phyloP scores from a whole-genome alignment of 805 yeast species.

The Saccharomycopsis fermentans region DNA sequence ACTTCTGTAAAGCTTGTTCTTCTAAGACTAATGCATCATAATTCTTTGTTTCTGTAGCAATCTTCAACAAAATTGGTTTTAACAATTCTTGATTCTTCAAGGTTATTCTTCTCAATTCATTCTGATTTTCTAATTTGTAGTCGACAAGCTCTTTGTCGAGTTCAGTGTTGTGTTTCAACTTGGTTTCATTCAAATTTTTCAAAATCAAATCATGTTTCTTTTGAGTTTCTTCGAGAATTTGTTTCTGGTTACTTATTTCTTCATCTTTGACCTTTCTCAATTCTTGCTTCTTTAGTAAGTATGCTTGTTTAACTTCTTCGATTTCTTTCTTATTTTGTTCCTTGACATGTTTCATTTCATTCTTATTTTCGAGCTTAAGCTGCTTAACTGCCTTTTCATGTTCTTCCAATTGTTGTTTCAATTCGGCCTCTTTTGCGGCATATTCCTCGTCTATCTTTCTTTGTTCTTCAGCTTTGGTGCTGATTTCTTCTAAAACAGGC shows the following conservation, averaged over 20 bases:
- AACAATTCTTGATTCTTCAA: slow-evolving; percentile 5
- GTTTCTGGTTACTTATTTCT: slow-evolving; percentile 13
- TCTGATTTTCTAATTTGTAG: slow-evolving; percentile 6
- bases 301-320: slow-evolving; percentile 4
- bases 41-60: slow-evolving; percentile 4
- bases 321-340: slow-evolving; percentile 6
- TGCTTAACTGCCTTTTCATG: slow-evolving; percentile 10
- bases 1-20: slow-evolving; percentile 7
- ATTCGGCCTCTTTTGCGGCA: slow-evolving; percentile 12
- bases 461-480: slow-evolving; percentile 58
- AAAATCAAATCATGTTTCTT: slow-evolving; percentile 14
- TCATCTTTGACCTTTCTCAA: slow-evolving; percentile 11
- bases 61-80: slow-evolving; percentile 12
- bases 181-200: slow-evolving; percentile 9
- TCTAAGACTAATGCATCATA: slow-evolving; percentile 8
- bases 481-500: slow-evolving; percentile 73
- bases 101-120: slow-evolving; percentile 12
- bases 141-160: slow-evolving; percentile 11
- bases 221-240: slow-evolving; percentile 9
- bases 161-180: slow-evolving; percentile 3
- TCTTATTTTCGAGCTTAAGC: slow-evolving; percentile 4
- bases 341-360: slow-evolving; percentile 5
- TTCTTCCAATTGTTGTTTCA: slow-evolving; percentile 9
- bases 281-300: slow-evolving; percentile 10
- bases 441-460: slow-evolving; percentile 43